Evolutionary conservation across 73 alveolate genomes (phyloP), one percentile per base, ranked within the genome.

Genomic region (Blepharisma stoltei): DNA sequence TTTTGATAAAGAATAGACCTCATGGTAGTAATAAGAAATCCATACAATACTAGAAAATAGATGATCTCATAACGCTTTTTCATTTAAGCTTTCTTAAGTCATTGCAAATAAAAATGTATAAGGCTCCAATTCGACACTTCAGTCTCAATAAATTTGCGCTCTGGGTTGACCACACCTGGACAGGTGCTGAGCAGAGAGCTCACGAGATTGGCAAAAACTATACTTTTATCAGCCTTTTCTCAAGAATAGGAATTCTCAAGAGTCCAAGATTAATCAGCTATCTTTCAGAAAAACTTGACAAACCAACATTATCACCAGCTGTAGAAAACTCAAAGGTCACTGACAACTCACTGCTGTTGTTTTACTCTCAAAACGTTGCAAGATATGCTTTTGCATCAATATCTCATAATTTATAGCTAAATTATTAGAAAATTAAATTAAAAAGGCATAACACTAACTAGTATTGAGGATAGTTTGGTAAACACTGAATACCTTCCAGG

Each of bases 401-500:
- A n/a, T n/a, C n/a, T n/a, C n/a, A n/a, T n/a, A n/a, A n/a, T n/a
- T n/a, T n/a, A n/a, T n/a, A n/a, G n/a, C n/a, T n/a, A n/a, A n/a
- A n/a, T n/a, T n/a, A n/a, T n/a, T n/a, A n/a, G n/a, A n/a, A n/a
- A n/a, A n/a, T n/a, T n/a, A n/a, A n/a, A n/a, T n/a, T n/a, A n/a
- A n/a, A n/a, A n/a, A n/a, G n/a, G n/a, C n/a, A n/a, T n/a, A n/a
- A n/a, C n/a, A n/a, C n/a, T n/a, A n/a, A n/a, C n/a, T n/a, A n/a
- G n/a, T n/a, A n/a, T n/a, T n/a, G n/a, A n/a, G n/a, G n/a, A n/a
- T n/a, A n/a, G n/a, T n/a, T n/a, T n/a, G n/a, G n/a, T n/a, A n/a
- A n/a, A n/a, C n/a, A n/a, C n/a, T n/a, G n/a, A 60, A 38, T 60
- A 60, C 46, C 38, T 60, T n/a, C 73, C 73, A 20, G 46, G 73